These are phyloP conservation scores for Dimargaris xerosporica DNA, from an alignment of 192 early-diverging fungal species.

Conservation along the genomic window DNA sequence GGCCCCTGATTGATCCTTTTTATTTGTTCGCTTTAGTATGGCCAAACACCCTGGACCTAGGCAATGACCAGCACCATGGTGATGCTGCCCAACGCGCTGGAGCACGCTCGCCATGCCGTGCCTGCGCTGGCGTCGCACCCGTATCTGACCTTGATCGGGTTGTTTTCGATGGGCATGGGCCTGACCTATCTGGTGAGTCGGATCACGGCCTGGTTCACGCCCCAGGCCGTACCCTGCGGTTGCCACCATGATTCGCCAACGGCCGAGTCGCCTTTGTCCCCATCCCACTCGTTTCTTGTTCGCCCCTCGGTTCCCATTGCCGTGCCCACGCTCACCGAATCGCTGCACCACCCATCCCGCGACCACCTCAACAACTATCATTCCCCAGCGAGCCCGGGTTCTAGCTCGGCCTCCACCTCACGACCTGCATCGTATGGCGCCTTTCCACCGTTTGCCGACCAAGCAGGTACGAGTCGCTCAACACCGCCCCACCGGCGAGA, in stretches of 20 bases:
- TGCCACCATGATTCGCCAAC: not conserved
- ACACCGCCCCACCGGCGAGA: conserved; percentile 16
- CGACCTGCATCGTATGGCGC: not conserved
- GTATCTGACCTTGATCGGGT: not conserved
- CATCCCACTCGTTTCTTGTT: not conserved
- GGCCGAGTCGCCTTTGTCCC: not conserved
- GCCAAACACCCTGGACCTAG: not conserved
- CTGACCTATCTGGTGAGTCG: not conserved
- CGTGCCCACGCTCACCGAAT: not conserved
- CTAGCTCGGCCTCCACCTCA: too few relatives aligned
- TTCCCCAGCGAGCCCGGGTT: not conserved
- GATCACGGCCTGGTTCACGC: not conserved
- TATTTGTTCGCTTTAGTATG: not conserved
- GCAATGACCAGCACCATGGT: not conserved
- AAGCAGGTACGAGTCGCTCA: not conserved
- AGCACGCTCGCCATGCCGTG: not conserved
- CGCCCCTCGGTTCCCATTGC: not conserved
- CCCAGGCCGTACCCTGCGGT: conserved; percentile 3
- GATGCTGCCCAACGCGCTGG: not conserved
- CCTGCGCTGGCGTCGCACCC: not conserved
- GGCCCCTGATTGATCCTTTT: not conserved
- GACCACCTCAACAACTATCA: not conserved
- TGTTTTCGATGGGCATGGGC: not conserved
- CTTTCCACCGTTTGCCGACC: not conserved
- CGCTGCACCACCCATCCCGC: not conserved